Percentiles rank a stretch among this genome's conserved stretches.
Conservation (phyloP, 352 stramenopile species). For the Elongisporangium undulatum region DNA sequence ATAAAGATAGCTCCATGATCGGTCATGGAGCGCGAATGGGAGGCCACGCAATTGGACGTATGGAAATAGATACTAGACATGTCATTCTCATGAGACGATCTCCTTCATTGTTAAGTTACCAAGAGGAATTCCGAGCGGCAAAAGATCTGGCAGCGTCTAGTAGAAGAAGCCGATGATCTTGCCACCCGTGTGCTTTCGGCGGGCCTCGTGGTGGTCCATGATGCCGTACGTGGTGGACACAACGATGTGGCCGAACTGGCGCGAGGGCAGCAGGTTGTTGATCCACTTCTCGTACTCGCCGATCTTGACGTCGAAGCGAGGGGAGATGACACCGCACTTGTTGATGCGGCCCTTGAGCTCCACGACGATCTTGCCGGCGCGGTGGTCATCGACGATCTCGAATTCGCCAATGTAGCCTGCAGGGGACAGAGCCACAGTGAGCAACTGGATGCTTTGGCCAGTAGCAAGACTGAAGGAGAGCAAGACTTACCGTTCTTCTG, state of each 20-base stretch:
- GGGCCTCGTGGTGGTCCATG: slow-evolving; percentile 93
- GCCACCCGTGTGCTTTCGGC: slow-evolving; percentile 99
- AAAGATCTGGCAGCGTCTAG: slow-evolving; percentile 50
- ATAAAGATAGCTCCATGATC: no score
- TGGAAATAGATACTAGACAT: no score
- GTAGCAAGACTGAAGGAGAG: no score
- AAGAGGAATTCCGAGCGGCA: not conserved
- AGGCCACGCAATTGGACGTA: no score
- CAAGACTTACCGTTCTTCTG: slow-evolving; percentile 96
- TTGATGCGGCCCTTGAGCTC: slow-evolving; percentile 99
- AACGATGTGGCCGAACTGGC: slow-evolving; percentile 99
- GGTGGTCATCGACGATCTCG: slow-evolving; percentile 99
- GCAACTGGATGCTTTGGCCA: no score
- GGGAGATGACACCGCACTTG: slow-evolving; percentile 99
- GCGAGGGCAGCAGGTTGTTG: slow-evolving; percentile 97
- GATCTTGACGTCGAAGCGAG: slow-evolving; percentile 97
- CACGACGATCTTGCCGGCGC: slow-evolving; percentile 98
- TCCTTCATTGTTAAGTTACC: slow-evolving; percentile 9
- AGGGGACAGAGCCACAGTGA: slow-evolving; percentile 2
- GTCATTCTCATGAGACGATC: not conserved
- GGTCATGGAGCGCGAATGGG: not conserved
- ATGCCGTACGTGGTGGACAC: slow-evolving; percentile 88
- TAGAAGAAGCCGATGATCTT: slow-evolving; percentile 99
- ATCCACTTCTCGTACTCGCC: slow-evolving; percentile 99
- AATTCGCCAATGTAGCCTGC: slow-evolving; percentile 99